Evolutionary conservation across 306 rosid species (phyloP), one percentile per base, ranked within the genome.

Genomic region (Psophocarpus tetragonolobus): DNA sequence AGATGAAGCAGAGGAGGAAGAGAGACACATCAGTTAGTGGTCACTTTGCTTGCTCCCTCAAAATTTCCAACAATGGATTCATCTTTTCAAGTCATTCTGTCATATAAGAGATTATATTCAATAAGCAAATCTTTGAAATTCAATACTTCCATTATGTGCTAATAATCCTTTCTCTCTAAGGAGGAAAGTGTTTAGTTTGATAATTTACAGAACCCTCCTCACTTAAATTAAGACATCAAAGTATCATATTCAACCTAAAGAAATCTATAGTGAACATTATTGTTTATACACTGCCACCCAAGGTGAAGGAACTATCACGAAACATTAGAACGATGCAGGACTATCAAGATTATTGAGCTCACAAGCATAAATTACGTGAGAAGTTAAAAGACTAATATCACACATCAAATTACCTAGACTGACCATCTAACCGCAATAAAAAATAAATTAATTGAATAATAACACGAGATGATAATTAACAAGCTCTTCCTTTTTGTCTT

Each of bases 1-100:
- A 82, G 71, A 86, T 74, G 85, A 89, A 79, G 79, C 88, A 90
- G 66, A 92, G 75, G 62, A 92, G 51, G 65, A 90, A 15, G 79
- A 92, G 53, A 84, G 80, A 54, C 54, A 89, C 82, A 62, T 39
- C 62, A 8, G 54, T 54, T 11, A 11, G 5, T 38, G 15, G 12
- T 56, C n/a, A 42, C 29, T 24, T 51, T 73, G n/a, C n/a, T n/a
- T n/a, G n/a, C n/a, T 51, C 32, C 54, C 38, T 17, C 1, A 72
- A 54, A 47, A 10, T 47, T 62, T 41, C 11, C n/a, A 61, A 8
- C 12, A 63, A 75, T 24, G 27, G 47, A 74, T 48, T 48, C 20
- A 48, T n/a, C 70, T 41, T 63, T 62, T 62, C 63, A 13, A 47
- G 30, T 47, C 24, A 63, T 42, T 44, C 30, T 60, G 29, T 47